These are phyloP conservation scores for Leucaena leucocephala DNA, from an alignment of 306 rosid species.

Conservation along the genomic window DNA sequence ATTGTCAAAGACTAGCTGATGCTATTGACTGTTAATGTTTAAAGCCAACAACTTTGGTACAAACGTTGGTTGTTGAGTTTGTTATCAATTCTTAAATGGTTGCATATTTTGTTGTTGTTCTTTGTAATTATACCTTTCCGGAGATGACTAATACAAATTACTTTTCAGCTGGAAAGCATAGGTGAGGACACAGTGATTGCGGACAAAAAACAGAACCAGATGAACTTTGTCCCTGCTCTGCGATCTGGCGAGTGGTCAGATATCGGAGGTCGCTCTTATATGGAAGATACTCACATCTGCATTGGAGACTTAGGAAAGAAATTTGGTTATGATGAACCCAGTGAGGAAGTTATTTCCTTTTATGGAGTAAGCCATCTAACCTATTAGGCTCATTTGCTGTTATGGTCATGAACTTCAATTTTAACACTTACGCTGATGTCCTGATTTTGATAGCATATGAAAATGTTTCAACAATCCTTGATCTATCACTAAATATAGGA, in stretches of 20 bases:
- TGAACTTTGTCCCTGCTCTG: constrained; percentile 61
- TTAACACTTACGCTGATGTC: not conserved
- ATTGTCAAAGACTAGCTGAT: constrained; percentile 25
- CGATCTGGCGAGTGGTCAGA: constrained; percentile 97
- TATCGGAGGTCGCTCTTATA: constrained; percentile 68
- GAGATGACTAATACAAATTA: not conserved
- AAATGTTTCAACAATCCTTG: not conserved
- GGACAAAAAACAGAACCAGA: constrained; percentile 59
- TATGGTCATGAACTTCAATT: constrained; percentile 22
- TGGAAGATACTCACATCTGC: constrained; percentile 97
- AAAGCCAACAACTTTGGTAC: not conserved
- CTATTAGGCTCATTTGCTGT: not conserved
- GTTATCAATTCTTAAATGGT: not conserved
- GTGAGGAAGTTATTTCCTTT: constrained; percentile 73
- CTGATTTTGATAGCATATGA: not conserved
- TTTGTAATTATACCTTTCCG: not conserved
- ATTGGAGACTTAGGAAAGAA: constrained; percentile 77
- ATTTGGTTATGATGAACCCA: constrained; percentile 46
- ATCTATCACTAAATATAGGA: not conserved
- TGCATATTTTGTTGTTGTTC: constrained; percentile 21
- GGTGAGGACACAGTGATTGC: constrained; percentile 67
- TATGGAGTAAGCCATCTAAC: constrained; percentile 73
- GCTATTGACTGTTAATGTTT: not conserved
- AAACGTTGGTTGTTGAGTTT: not conserved
- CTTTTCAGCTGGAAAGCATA: constrained; percentile 81